phyloP scores from a whole-genome alignment of 1,284 basidiomycete genomes.

The Fistulina hepatica region DNA sequence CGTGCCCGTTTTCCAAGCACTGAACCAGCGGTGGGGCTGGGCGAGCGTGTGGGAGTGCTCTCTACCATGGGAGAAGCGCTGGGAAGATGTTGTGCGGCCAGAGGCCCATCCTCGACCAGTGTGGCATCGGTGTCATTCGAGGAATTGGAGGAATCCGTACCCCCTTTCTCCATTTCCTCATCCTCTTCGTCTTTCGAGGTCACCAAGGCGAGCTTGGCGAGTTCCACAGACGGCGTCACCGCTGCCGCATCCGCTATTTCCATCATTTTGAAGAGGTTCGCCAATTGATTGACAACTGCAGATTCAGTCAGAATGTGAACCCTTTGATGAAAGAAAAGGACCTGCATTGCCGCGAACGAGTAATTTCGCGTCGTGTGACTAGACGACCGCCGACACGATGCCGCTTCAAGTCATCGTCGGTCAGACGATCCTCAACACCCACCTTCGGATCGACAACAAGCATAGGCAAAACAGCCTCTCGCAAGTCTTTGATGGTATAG shows the following conservation, averaged over 20 bases:
- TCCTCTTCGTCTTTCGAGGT: constrained; percentile 85
- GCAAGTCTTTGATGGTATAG: constrained; percentile 85
- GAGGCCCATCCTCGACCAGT: constrained; percentile 61
- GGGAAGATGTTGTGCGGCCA: neutral
- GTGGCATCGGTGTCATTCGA: constrained; percentile 78
- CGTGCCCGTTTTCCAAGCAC: constrained; percentile 66
- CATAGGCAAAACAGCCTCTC: constrained; percentile 62
- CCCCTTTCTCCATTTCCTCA: constrained; percentile 60
- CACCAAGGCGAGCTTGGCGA: constrained; percentile 88
- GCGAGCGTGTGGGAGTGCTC: constrained; percentile 21
- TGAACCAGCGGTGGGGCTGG: constrained; percentile 28
- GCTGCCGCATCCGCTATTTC: constrained; percentile 56
- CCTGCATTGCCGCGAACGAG: constrained; percentile 76
- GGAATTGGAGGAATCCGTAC: constrained; percentile 60
- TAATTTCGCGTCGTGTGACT: constrained; percentile 70
- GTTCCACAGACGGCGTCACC: constrained; percentile 75
- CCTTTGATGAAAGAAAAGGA: constrained; percentile 9
- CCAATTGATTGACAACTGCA: constrained; percentile 70
- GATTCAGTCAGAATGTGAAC: constrained; percentile 12
- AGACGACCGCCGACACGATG: constrained; percentile 81
- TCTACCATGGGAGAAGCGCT: constrained; percentile 20
- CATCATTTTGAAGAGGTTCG: constrained; percentile 69
- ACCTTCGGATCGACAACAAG: constrained; percentile 43
- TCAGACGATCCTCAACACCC: constrained; percentile 56
- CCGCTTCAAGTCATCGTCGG: constrained; percentile 68